Percentiles rank a stretch among this genome's conserved stretches.
These are phyloP conservation scores for Nothopassalora personata DNA, from an alignment of 2,329 filamentous ascomycete species.

Conservation along the genomic window DNA sequence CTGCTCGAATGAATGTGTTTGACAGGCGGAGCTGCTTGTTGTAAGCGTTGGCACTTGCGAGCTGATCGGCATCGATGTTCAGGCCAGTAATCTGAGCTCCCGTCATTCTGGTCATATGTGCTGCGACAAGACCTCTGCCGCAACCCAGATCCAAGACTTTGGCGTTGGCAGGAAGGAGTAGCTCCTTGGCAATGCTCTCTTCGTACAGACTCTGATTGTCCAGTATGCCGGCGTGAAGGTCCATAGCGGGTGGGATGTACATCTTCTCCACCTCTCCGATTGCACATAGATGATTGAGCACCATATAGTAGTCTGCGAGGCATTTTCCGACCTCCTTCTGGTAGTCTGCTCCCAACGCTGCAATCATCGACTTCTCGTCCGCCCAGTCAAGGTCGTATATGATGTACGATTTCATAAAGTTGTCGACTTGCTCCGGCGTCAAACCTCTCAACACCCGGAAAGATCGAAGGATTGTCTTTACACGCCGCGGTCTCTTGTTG, in stretches of 20 bases:
- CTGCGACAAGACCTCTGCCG: conserved; percentile 28
- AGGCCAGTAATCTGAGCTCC: conserved; percentile 26
- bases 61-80: conserved; percentile 29
- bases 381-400: conserved; percentile 30
- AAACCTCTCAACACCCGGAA: conserved; percentile 23
- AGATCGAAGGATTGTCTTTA: conserved; percentile 25
- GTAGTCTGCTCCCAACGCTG: conserved; percentile 24
- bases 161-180: conserved; percentile 23
- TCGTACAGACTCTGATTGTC: conserved; percentile 29
- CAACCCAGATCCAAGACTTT: conserved; percentile 29
- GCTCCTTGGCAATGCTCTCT: conserved; percentile 23
- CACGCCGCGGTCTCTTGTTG: conserved; percentile 13
- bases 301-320: conserved; percentile 27
- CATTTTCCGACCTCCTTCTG: conserved; percentile 26
- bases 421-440: conserved; percentile 24
- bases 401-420: conserved; percentile 28
- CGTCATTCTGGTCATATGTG: conserved; percentile 24
- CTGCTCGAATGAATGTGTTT: conserved; percentile 23
- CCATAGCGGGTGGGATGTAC: conserved; percentile 29
- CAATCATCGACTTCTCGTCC: conserved; percentile 26
- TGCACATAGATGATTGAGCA: conserved; percentile 29
- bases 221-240: conserved; percentile 16
- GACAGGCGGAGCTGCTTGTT: conserved; percentile 17
- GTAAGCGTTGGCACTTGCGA: conserved; percentile 24
- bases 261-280: conserved; percentile 26